These are phyloP conservation scores for Claviceps sp. DNA, from an alignment of 2,329 filamentous ascomycete species.

Conservation along the genomic window DNA sequence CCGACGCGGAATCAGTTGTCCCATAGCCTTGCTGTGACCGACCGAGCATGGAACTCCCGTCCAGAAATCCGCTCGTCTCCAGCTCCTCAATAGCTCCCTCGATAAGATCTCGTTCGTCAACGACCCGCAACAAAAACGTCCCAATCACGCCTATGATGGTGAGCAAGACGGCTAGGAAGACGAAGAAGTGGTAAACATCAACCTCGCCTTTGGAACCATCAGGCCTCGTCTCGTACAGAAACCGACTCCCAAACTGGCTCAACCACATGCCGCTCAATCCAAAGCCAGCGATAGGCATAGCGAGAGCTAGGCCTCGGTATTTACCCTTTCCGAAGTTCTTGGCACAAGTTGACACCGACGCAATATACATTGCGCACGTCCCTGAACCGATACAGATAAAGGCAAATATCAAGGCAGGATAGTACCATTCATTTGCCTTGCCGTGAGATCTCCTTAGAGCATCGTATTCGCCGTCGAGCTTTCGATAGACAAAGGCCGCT, in stretches of 20 bases:
- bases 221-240: conserved; percentile 56
- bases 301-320: conserved; percentile 78
- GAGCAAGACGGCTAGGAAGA: conserved; percentile 68
- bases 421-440: conserved; percentile 47
- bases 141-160: conserved; percentile 59
- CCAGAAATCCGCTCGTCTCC: conserved; percentile 74
- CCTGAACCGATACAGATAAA: conserved; percentile 74
- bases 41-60: conserved; percentile 60
- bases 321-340: conserved; percentile 94
- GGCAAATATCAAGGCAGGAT: conserved; percentile 70
- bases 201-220: conserved; percentile 52
- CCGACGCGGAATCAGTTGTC: conserved; percentile 36
- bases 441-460: conserved; percentile 21
- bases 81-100: conserved; percentile 82
- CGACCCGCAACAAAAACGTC: conserved; percentile 58
- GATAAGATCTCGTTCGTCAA: conserved; percentile 78
- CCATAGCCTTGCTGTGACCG: conserved; percentile 47
- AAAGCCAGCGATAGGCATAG: conserved; percentile 82
- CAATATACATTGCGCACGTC: conserved; percentile 80
- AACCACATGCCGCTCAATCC: conserved; percentile 93
- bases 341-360: conserved; percentile 84
- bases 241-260: conserved; percentile 69
- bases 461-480: conserved; percentile 33
- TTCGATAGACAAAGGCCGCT: conserved; percentile 63
- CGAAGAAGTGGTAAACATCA: conserved; percentile 73